Base-by-base conservation (phyloP, 164 flowering plant species). In the Stephania japonica region DNA sequence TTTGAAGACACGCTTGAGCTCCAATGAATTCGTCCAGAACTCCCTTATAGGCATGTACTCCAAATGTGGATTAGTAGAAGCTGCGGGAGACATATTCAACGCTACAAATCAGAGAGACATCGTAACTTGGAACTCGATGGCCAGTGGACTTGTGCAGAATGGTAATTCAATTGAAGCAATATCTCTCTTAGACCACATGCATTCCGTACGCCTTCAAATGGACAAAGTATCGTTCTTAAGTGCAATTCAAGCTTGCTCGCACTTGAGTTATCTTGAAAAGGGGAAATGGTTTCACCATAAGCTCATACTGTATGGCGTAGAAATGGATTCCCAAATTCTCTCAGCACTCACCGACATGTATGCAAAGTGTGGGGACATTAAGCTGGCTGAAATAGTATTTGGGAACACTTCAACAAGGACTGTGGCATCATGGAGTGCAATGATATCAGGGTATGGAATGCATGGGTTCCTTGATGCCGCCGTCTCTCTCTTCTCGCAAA, bases 201-300 rank as follows among this genome's bases (percentile, higher is more conserved):
- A 79, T 59, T 56, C 72, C n/a, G 76, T 78, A 65, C 42, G 77
- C 44, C 83, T 83, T 25, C 81, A 84, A 73, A 80, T 89, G 84
- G 80, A 87, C 74, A 80, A 81, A 69, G 88, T 88, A 5, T 82
- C 93, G 70, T 86, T 91, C 76, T 75, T 88, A 66, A 80, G 83
- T 78, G 89, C 75, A 21, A 81, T 91, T 72, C 95, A 88, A 83
- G 97, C 98, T 71, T 91, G 93, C 75, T 84, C 95, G 38, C 81
- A 83, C 70, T 66, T 90, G 67, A 90, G 92, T 72, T 80, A 75
- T 75, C 74, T 93, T 25, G 88, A 86, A 26, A 90, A 86, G 78
- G 98, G 93, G 53, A 90, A 85, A 78, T 85, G 91, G 92, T 73
- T 90, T 71, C 98, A 93, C 75, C 87, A 91, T 76, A 91, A 91